A percentile compares a stretch with the other conserved stretches of the same genome.
Evolutionary conservation across 805 yeast genomes (phyloP).

Genomic region (Spathaspora hagerdaliae): DNA sequence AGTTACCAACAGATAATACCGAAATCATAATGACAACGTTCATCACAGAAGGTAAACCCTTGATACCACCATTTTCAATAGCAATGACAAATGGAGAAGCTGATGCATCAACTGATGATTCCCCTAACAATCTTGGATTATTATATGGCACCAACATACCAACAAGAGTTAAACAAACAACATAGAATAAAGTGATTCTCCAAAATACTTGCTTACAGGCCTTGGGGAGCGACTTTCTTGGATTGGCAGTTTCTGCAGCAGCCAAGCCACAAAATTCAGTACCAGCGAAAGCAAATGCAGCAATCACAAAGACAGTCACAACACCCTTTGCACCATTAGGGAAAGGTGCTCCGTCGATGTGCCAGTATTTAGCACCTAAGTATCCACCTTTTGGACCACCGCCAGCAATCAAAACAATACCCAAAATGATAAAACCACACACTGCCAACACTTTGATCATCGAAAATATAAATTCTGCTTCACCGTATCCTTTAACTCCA

Average conservation of each 20-base stretch:
- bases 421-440: conserved; percentile 43
- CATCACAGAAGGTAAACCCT: conserved; percentile 60
- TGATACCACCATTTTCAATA: conserved; percentile 56
- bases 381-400: conserved; percentile 48
- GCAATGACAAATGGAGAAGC: conserved; percentile 86
- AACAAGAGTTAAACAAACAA: conserved; percentile 24
- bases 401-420: conserved; percentile 46
- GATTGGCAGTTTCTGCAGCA: conserved; percentile 34
- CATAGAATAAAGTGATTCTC: conserved; percentile 34
- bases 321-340: conserved; percentile 43
- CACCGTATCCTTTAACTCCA: conserved; percentile 56
- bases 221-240: conserved; percentile 27
- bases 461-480: conserved; percentile 50
- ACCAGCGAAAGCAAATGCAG: conserved; percentile 37
- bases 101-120: conserved; percentile 49
- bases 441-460: conserved; percentile 46
- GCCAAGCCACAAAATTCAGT: conserved; percentile 35
- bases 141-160: conserved; percentile 24
- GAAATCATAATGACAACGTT: conserved; percentile 68
- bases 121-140: conserved; percentile 24
- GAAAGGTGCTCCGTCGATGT: conserved; percentile 45
- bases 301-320: conserved; percentile 30
- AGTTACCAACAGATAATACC: conserved; percentile 67
- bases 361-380: conserved; percentile 46
- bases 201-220: conserved; percentile 37